Evolutionary conservation across 768 basidiomycete genomes (phyloP).

Genomic region (Psilocybe cyanescens): DNA sequence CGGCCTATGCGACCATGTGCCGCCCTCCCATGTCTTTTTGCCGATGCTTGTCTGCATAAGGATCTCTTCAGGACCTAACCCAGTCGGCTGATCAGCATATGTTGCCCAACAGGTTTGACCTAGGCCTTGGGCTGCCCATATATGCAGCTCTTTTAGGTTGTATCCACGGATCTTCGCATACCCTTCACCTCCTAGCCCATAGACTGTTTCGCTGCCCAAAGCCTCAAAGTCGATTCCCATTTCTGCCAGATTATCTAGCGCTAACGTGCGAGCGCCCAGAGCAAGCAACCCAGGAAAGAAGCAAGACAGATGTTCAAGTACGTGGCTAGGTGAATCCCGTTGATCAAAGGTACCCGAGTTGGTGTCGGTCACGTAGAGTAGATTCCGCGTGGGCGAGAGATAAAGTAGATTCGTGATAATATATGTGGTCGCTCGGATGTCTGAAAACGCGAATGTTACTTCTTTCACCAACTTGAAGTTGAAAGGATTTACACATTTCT

Average conservation of each 20-base stretch:
- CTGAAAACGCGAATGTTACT: slow-evolving; percentile 33
- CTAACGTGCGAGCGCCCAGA: slow-evolving; percentile 67
- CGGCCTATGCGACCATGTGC: slow-evolving; percentile 8
- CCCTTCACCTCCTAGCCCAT: slow-evolving; percentile 37
- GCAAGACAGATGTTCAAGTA: slow-evolving; percentile 76
- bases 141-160: slow-evolving; percentile 65
- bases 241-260: slow-evolving; percentile 52
- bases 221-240: slow-evolving; percentile 49
- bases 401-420: slow-evolving; percentile 70
- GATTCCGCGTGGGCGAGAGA: slow-evolving; percentile 61
- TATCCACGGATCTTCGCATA: slow-evolving; percentile 44
- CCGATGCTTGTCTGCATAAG: slow-evolving; percentile 34
- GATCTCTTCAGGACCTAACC: slow-evolving; percentile 69
- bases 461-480: background rate
- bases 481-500: slow-evolving; percentile 62
- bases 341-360: slow-evolving; percentile 29
- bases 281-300: slow-evolving; percentile 80
- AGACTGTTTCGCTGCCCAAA: slow-evolving; percentile 40
- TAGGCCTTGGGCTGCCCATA: slow-evolving; percentile 78
- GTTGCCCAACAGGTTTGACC: slow-evolving; percentile 72
- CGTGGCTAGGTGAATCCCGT: slow-evolving; percentile 43
- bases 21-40: background rate
- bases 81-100: slow-evolving; percentile 72
- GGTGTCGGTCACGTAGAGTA: slow-evolving; percentile 72
- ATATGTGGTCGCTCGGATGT: slow-evolving; percentile 62